Conservation (phyloP, 805 yeast genomes). For the Wickerhamiella hasegawae region DNA sequence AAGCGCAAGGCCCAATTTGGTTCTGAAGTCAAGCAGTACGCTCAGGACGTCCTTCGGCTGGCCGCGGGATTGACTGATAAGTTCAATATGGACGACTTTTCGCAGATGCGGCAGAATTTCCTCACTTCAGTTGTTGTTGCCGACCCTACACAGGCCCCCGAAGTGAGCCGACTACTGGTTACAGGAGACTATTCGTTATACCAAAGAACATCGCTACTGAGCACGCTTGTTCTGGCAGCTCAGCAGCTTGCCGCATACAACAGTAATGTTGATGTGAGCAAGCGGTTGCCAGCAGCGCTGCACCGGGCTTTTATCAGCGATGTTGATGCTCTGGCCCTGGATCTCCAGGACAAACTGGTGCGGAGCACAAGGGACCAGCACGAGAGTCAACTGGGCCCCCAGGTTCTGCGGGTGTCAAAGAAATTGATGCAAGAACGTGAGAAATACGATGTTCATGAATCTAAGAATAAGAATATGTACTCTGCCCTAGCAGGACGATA, state of each 20-base stretch:
- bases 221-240: slow-evolving; percentile 54
- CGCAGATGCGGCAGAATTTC: slow-evolving; percentile 45
- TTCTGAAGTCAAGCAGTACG: slow-evolving; percentile 42
- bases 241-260: slow-evolving; percentile 56
- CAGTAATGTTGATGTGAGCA: background rate
- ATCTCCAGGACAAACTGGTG: slow-evolving; percentile 15
- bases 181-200: slow-evolving; percentile 71
- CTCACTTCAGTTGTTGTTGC: slow-evolving; percentile 49
- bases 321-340: slow-evolving; percentile 6
- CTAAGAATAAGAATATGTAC: slow-evolving; percentile 22
- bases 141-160: slow-evolving; percentile 30
- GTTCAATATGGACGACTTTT: slow-evolving; percentile 43
- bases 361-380: slow-evolving; percentile 12
- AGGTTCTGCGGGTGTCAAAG: slow-evolving; percentile 18
- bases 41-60: slow-evolving; percentile 34
- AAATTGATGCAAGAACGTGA: slow-evolving; percentile 11
- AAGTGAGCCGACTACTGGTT: slow-evolving; percentile 31
- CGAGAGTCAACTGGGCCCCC: slow-evolving; percentile 15
- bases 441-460: slow-evolving; percentile 1
- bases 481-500: slow-evolving; percentile 28
- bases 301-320: slow-evolving; percentile 29
- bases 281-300: slow-evolving; percentile 32
- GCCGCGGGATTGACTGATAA: slow-evolving; percentile 41
- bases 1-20: slow-evolving; percentile 46
- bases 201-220: slow-evolving; percentile 52